Conservation (phyloP, 192 early-diverging fungal species). For the Powellomyces hirtus region DNA sequence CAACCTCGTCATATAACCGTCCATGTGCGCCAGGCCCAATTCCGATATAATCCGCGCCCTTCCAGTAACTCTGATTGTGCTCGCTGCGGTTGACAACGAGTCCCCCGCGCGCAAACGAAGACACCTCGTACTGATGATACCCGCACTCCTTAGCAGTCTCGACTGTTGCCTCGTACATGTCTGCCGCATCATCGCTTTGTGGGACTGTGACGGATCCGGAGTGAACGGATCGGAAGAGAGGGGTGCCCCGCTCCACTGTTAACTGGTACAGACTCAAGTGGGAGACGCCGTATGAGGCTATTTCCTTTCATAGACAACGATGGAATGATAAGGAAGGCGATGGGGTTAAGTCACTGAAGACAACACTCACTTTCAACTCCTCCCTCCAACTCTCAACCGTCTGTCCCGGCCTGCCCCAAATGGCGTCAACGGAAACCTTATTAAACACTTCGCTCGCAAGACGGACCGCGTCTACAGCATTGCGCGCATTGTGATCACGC, state of each 20-base stretch:
- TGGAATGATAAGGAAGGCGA: background rate
- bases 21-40: conserved; percentile 46
- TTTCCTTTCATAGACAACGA: background rate
- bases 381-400: conserved; percentile 22
- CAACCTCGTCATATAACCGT: background rate
- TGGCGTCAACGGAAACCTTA: conserved; percentile 38
- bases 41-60: conserved; percentile 35
- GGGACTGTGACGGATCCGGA: background rate
- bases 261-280: conserved; percentile 43
- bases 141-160: conserved; percentile 1
- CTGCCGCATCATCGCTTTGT: conserved; percentile 19
- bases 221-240: conserved; percentile 21
- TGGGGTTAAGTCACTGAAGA: background rate
- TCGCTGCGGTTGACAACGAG: background rate
- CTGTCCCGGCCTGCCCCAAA: conserved; percentile 42
- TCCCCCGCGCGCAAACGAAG: conserved; percentile 32
- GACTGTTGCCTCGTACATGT: conserved; percentile 33
- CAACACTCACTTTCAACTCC: conserved; percentile 23
- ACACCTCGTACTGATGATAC: conserved; percentile 44
- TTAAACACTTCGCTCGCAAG: conserved; percentile 22
- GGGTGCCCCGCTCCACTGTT: conserved; percentile 41
- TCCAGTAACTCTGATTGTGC: conserved; percentile 40
- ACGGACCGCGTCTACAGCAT: conserved; percentile 16
- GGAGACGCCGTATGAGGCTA: conserved; percentile 9
- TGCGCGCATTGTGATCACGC: conserved; percentile 29